Evolutionary conservation across 176 grass and related monocot genomes (phyloP), one percentile per base, ranked within the genome.

Genomic region (Secale cereale): DNA sequence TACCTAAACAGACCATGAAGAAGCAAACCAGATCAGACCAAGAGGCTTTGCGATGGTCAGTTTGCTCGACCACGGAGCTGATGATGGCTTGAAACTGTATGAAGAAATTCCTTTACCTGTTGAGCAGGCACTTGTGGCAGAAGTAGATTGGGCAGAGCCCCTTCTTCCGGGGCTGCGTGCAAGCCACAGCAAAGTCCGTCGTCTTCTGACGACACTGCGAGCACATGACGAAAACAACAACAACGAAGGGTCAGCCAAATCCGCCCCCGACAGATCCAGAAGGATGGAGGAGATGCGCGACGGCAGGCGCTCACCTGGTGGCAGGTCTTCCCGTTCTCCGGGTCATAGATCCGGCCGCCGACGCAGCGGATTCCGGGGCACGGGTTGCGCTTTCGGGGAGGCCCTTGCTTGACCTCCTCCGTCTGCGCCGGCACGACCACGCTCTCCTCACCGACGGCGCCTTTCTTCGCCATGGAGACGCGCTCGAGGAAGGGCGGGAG

Each of bases 151-250:
- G 45, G 82, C 96, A 98, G 2, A n/a, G 39, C 65, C 92, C 92
- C 76, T 78, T 84, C 46, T 87, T 75, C 74, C 83, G 88, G 31
- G 93, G 33, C 81, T 90, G 87, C 77, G 85, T 94, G 87, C 96
- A 98, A n/a, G 86, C 43, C 31, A 83, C 96, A 9, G 89, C 37
- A 9, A 94, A 95, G 64, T 94, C 93, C 71, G 77, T 94, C 14
- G 91, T 98, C 83, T 94, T 98, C 80, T 98, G 96, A 4, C 96
- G 93, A 74, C 96, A 98, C 96, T 98, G 78, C 73, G 30, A 37
- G 3, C 52, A 29, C 40, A 4, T 22, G 60, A 71, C 26, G 70
- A 36, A 50, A 59, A 35, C 25, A 19, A 50, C 8, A 61, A 71
- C n/a, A 52, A 15, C 3, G 14, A 52, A 52, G 4, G 76, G 59